Percentiles rank a stretch among this genome's conserved stretches.
These are phyloP conservation scores for Yamadazyma dushanensis DNA, from an alignment of 1,139 yeast species.

Conservation along the genomic window DNA sequence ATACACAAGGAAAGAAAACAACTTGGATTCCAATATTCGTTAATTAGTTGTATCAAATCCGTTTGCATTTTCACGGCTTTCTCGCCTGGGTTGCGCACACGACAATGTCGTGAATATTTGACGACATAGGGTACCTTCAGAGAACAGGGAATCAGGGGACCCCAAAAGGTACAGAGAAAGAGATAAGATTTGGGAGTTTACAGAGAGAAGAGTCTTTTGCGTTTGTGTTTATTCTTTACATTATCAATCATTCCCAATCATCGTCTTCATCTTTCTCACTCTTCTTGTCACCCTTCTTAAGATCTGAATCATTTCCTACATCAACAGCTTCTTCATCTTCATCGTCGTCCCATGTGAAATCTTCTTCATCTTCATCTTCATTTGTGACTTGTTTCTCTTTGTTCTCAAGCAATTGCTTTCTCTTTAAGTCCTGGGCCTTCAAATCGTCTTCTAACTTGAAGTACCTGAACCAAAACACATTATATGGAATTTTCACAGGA, in stretches of 20 bases:
- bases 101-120: background rate
- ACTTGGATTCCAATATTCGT: background rate
- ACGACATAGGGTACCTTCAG: no score
- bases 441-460: slow-evolving; percentile 57
- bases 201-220: no score
- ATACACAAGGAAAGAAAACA: no score
- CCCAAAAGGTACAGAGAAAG: no score
- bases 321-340: slow-evolving; percentile 45
- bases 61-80: background rate
- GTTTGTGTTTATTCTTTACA: background rate
- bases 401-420: slow-evolving; percentile 58
- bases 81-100: slow-evolving; percentile 1
- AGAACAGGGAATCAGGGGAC: no score
- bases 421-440: slow-evolving; percentile 61
- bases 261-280: slow-evolving; percentile 46
- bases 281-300: slow-evolving; percentile 3
- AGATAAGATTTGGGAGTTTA: no score
- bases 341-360: slow-evolving; percentile 60
- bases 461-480: slow-evolving; percentile 76
- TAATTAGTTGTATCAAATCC: background rate
- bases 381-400: slow-evolving; percentile 31
- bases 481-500: slow-evolving; percentile 59
- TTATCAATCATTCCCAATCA: slow-evolving; percentile 46
- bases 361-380: slow-evolving; percentile 49
- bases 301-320: slow-evolving; percentile 30